These are phyloP conservation scores for Trametes polyzona DNA, from an alignment of 1,284 basidiomycete genomes.

Conservation along the genomic window DNA sequence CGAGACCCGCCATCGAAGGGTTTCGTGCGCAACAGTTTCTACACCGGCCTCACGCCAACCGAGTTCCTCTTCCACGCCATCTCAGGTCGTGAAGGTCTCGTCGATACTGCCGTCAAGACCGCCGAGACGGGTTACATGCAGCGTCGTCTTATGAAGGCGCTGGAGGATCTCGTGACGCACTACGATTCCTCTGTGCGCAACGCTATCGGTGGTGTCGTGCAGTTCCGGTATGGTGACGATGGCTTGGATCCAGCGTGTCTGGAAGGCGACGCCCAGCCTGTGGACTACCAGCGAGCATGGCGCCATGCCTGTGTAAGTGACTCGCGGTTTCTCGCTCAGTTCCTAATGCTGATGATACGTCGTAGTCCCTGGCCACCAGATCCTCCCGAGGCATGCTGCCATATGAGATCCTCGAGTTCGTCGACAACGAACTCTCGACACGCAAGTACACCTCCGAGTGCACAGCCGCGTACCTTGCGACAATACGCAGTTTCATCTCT, in stretches of 20 bases:
- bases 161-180: constrained; percentile 96
- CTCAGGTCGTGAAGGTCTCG: constrained; percentile 97
- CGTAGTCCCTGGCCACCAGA: constrained; percentile 66
- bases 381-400: constrained; percentile 76
- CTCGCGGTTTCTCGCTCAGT: background rate
- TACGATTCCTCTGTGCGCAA: constrained; percentile 98
- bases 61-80: constrained; percentile 99
- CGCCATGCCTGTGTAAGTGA: constrained; percentile 79
- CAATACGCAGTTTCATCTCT: constrained; percentile 77
- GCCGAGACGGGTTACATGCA: constrained; percentile 99
- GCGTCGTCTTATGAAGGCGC: constrained; percentile 96
- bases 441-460: constrained; percentile 71
- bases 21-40: constrained; percentile 98
- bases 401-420: constrained; percentile 83
- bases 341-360: background rate
- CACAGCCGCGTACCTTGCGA: constrained; percentile 77
- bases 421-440: constrained; percentile 65
- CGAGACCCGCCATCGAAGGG: constrained; percentile 98
- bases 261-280: constrained; percentile 92
- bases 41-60: constrained; percentile 90
- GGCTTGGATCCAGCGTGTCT: constrained; percentile 96
- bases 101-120: constrained; percentile 99
- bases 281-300: constrained; percentile 90
- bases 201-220: constrained; percentile 95
- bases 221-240: constrained; percentile 98